These are phyloP conservation scores for Mentha longifolia DNA, from an alignment of 257 asterid species.

Conservation along the genomic window DNA sequence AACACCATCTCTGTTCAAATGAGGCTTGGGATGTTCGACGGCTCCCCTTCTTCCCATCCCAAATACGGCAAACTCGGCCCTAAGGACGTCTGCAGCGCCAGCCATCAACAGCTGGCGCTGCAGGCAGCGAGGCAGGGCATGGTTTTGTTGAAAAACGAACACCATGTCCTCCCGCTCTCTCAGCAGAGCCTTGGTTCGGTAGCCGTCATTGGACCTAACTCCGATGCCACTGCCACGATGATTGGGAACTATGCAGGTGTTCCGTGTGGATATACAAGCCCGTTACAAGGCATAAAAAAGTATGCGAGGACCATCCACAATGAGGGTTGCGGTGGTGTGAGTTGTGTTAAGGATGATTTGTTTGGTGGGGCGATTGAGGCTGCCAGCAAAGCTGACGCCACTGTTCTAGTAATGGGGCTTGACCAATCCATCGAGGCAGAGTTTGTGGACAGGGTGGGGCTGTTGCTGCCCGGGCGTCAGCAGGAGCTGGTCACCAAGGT, in stretches of 20 bases:
- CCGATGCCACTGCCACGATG: slow-evolving; percentile 69
- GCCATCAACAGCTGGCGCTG: slow-evolving; percentile 65
- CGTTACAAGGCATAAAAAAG: slow-evolving; percentile 65
- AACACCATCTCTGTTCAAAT: slow-evolving; percentile 71
- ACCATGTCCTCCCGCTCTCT: slow-evolving; percentile 63
- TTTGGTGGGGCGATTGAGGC: slow-evolving; percentile 60
- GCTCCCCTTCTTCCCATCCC: slow-evolving; percentile 50
- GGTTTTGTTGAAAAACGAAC: slow-evolving; percentile 66
- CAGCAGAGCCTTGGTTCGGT: slow-evolving; percentile 37
- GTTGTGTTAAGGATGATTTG: slow-evolving; percentile 47
- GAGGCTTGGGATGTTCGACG: slow-evolving; percentile 91
- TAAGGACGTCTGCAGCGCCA: slow-evolving; percentile 57
- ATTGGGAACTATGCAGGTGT: slow-evolving; percentile 81
- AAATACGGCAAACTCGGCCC: slow-evolving; percentile 58
- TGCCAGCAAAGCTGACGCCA: slow-evolving; percentile 64
- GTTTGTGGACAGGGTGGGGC: slow-evolving; percentile 59
- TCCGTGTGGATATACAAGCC: slow-evolving; percentile 71
- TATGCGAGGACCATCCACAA: slow-evolving; percentile 50
- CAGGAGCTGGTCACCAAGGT: slow-evolving; percentile 66
- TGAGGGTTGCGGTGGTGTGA: slow-evolving; percentile 61
- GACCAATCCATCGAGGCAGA: slow-evolving; percentile 82
- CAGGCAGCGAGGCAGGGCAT: slow-evolving; percentile 82
- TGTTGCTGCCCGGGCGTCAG: slow-evolving; percentile 67
- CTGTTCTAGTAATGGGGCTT: slow-evolving; percentile 67
- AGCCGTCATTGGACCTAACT: slow-evolving; percentile 78